Evolutionary conservation across 768 basidiomycete genomes (phyloP).

Genomic region (Pleurotus cornucopiae): DNA sequence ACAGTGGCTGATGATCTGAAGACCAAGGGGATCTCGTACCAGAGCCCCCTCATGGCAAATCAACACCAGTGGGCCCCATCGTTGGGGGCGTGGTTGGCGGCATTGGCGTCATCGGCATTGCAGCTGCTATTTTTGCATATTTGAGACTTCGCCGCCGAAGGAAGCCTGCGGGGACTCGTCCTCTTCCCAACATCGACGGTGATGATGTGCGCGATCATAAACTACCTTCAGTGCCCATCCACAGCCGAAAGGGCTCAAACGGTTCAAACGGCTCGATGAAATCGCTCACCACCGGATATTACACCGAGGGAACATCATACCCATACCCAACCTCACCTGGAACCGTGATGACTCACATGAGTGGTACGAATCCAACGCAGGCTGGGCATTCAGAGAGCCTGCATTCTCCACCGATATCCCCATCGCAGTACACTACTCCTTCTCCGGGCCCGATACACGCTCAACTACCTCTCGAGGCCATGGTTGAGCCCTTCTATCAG

Average conservation of each 20-base stretch:
- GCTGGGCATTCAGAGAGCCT: background rate
- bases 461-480: background rate
- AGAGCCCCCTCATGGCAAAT: background rate
- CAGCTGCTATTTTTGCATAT: background rate
- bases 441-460: background rate
- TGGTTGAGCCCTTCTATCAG: background rate
- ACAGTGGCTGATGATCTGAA: background rate
- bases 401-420: background rate
- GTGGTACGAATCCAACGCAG: background rate
- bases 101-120: background rate
- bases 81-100: conserved; percentile 8
- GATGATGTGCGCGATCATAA: background rate
- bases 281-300: background rate
- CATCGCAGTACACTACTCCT: background rate
- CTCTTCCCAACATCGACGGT: background rate
- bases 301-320: background rate
- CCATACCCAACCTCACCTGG: background rate
- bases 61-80: conserved; percentile 3
- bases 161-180: no score
- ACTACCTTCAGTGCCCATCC: background rate
- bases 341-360: background rate
- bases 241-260: background rate
- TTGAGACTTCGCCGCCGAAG: background rate
- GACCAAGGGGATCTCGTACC: background rate
- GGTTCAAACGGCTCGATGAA: background rate